Conservation (phyloP, 2,329 filamentous ascomycete species). For the Xylariomycetidae sp. region DNA sequence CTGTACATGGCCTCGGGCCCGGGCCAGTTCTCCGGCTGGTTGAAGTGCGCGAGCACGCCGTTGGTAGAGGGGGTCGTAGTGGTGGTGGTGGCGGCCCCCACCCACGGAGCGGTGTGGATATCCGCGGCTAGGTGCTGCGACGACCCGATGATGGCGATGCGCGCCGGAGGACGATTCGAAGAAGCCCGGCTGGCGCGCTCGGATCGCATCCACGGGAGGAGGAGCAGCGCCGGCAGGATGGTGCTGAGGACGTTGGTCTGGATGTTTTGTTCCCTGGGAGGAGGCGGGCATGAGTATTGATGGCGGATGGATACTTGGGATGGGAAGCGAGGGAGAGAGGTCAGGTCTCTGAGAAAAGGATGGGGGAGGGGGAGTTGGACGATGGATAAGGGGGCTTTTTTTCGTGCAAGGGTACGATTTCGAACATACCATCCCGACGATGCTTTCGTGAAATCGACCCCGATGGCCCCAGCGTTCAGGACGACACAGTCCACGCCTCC, state of each 20-base stretch:
- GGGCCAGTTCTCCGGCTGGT: conserved; percentile 21
- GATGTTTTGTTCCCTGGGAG: conserved; percentile 41
- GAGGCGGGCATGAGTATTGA: background rate
- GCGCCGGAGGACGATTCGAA: too few relatives aligned
- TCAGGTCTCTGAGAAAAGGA: background rate
- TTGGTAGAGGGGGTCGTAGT: conserved; percentile 17
- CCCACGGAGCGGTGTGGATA: conserved; percentile 8
- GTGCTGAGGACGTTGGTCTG: conserved; percentile 58
- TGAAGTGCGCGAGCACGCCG: conserved; percentile 20
- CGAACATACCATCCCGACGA: conserved; percentile 25
- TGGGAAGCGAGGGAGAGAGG: background rate
- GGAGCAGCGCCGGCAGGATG: conserved; percentile 45
- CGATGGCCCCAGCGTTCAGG: conserved; percentile 22
- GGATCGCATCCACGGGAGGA: conserved; percentile 41
- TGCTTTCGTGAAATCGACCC: conserved; percentile 13
- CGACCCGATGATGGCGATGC: conserved; percentile 21
- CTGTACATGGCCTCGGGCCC: conserved; percentile 17
- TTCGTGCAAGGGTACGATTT: too few relatives aligned
- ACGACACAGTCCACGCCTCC: conserved; percentile 21
- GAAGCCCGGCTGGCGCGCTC: conserved; percentile 16
- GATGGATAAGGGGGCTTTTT: too few relatives aligned
- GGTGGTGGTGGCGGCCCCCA: too few relatives aligned
- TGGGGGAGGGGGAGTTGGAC: too few relatives aligned
- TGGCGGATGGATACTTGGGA: background rate
- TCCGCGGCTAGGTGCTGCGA: conserved; percentile 13